These are phyloP conservation scores for Prunus padus DNA, from an alignment of 306 rosid genomes.

Conservation along the genomic window DNA sequence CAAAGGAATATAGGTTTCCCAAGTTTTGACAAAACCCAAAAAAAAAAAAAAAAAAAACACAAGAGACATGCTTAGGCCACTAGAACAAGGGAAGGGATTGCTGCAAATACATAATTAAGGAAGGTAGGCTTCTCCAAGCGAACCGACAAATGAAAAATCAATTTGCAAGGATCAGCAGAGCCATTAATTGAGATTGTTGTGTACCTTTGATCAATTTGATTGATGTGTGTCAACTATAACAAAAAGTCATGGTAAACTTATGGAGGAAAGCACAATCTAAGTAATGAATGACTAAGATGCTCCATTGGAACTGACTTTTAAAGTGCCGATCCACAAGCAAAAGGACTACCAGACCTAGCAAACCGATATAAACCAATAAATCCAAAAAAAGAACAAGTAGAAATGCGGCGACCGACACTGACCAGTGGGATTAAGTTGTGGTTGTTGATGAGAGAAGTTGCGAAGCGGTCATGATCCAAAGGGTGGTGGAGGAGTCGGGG, in stretches of 20 bases:
- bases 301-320: conserved; percentile 12
- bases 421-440: conserved; percentile 46
- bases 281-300: conserved; percentile 3
- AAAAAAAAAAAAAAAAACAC: not conserved
- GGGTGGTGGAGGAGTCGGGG: conserved; percentile 6
- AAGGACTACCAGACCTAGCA: conserved; percentile 12
- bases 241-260: not conserved
- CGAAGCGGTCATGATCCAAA: not conserved
- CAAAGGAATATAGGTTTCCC: not conserved
- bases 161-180: conserved; percentile 12
- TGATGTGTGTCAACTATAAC: conserved; percentile 1
- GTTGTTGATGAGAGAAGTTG: conserved; percentile 6
- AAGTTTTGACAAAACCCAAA: not conserved
- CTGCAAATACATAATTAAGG: not conserved
- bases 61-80: not conserved
- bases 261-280: not conserved
- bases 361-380: not conserved
- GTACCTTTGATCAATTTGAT: conserved; percentile 1
- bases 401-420: conserved; percentile 20
- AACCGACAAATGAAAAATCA: conserved; percentile 22
- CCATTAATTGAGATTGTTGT: conserved; percentile 5
- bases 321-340: conserved; percentile 17
- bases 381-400: not conserved
- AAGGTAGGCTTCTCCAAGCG: conserved; percentile 10
- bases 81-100: not conserved